A percentile compares a stretch with the other conserved stretches of the same genome.
Evolutionary conservation across 129 eudicot species (phyloP).

Genomic region (Centella asiatica): DNA sequence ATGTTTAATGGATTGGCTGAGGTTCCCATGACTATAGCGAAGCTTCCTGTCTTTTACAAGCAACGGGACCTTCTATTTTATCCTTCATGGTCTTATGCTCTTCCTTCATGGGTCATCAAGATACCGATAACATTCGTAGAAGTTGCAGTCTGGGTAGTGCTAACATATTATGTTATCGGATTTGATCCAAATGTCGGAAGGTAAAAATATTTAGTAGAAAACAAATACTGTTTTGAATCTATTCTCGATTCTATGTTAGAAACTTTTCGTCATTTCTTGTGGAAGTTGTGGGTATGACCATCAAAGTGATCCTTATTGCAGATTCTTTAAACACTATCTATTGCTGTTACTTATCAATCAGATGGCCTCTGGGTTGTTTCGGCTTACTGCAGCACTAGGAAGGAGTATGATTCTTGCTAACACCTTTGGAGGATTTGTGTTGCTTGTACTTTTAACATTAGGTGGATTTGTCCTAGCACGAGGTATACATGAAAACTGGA

Average conservation of each 20-base stretch:
- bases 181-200: conserved; percentile 17
- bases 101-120: conserved; percentile 61
- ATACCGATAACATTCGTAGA: conserved; percentile 59
- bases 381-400: conserved; percentile 49
- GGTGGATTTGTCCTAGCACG: conserved; percentile 58
- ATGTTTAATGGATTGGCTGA: conserved; percentile 56
- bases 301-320: conserved; percentile 16
- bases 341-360: conserved; percentile 40
- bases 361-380: conserved; percentile 56
- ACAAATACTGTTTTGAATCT: neutral
- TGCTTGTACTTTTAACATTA: conserved; percentile 39
- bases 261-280: neutral
- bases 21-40: conserved; percentile 51
- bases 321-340: conserved; percentile 46
- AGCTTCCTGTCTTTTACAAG: conserved; percentile 78
- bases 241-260: neutral
- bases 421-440: conserved; percentile 49
- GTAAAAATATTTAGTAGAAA: neutral
- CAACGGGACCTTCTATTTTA: conserved; percentile 69
- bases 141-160: conserved; percentile 35
- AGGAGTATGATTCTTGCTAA: conserved; percentile 57
- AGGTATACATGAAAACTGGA: conserved; percentile 18
- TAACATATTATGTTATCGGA: conserved; percentile 67
- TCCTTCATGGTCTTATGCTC: conserved; percentile 71
- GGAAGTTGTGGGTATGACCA: neutral